phyloP scores from a whole-genome alignment of 2,329 filamentous ascomycete species.

The Lachnellula occidentalis region DNA sequence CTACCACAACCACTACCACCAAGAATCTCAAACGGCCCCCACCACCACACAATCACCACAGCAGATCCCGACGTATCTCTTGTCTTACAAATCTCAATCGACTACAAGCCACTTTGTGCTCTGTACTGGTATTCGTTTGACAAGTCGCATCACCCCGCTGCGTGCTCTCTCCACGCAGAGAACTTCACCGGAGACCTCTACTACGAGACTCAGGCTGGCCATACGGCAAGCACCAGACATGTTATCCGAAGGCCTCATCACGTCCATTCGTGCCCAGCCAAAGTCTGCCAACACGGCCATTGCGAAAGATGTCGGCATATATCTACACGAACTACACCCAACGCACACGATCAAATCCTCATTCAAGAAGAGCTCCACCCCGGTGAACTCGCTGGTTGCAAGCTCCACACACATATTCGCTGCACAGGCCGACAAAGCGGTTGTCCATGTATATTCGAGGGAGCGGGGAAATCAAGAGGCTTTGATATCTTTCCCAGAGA shows the following conservation, averaged over 20 bases:
- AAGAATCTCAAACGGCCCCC: background rate
- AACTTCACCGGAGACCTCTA: too few relatives aligned
- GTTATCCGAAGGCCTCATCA: constrained; percentile 56
- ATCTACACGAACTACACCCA: constrained; percentile 76
- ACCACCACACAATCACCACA: background rate
- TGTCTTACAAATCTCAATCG: background rate
- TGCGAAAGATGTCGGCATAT: constrained; percentile 79
- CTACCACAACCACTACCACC: background rate
- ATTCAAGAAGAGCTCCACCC: constrained; percentile 90
- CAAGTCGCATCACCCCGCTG: background rate
- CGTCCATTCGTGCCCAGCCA: constrained; percentile 51
- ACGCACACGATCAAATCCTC: constrained; percentile 66
- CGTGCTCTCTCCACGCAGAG: background rate
- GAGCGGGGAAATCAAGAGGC: constrained; percentile 83
- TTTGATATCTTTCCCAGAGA: constrained; percentile 80
- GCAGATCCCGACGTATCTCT: background rate
- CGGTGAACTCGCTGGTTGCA: constrained; percentile 71
- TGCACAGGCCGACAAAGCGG: constrained; percentile 84
- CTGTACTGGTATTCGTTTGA: background rate
- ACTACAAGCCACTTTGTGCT: background rate
- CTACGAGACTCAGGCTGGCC: too few relatives aligned
- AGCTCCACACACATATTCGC: constrained; percentile 82
- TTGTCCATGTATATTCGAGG: constrained; percentile 87
- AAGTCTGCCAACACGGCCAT: constrained; percentile 57
- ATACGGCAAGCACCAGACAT: constrained; percentile 24